Evolutionary conservation across 192 early-diverging fungal species (phyloP), one percentile per base, ranked within the genome.

Genomic region (Umbelopsis vinacea): DNA sequence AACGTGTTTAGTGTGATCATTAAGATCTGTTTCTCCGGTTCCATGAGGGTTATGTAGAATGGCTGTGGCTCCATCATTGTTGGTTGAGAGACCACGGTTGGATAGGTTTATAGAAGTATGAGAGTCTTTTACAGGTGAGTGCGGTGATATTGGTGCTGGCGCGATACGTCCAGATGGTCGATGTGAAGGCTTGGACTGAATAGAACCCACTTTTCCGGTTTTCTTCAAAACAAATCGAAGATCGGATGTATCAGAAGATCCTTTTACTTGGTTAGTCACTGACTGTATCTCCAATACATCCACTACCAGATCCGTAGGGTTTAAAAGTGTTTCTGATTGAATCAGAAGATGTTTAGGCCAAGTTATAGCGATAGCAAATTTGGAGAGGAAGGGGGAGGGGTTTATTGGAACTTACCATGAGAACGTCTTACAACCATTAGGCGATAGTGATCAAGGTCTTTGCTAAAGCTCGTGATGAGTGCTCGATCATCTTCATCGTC

Each of bases 171-270:
- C 33, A 37, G 57, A 19, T 37, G 33, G 57, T 11, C 57, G 48
- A 19, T 63, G 57, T 2, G 26, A 63, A 26, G 33, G 26, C 14
- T 37, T 63, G 10, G 17, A 17, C 6, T 63, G 17, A 14, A 17
- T 5, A 12, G 17, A 29, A 15, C 57, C 15, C 0, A 35, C 57
- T 4, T 63, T 63, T 14, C 57, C 57, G 12, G 57, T 63, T 35
- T 63, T 63, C 19, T 63, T 63, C 15, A 63, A 33, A 37, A 63
- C 57, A 17, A 63, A 63, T 63, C 57, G 23, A 0, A 63, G 57
- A 63, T 63, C 57, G 19, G 57, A 37, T 4, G 57, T 63, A 17
- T 63, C 57, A 12, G 57, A 63, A 17, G 57, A 63, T 17, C 57
- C 57, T 12, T 63, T 63, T 26, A 63, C 33, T 63, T 63, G 57